Percentiles rank a stretch among this genome's conserved stretches.
Conservation (phyloP, 1,139 yeast species). For the Suhomyces bribrorum region DNA sequence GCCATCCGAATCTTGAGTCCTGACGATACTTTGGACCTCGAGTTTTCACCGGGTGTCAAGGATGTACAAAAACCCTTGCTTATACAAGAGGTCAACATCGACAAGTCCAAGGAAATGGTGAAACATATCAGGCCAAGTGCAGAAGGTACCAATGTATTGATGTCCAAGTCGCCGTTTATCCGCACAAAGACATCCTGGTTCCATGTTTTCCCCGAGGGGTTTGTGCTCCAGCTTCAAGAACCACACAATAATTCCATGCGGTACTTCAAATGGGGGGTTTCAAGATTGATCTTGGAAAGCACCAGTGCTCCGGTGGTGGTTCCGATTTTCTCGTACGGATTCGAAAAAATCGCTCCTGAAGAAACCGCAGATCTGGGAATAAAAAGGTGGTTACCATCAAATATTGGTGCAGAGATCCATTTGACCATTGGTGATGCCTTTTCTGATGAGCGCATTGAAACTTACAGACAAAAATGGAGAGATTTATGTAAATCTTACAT, state of each 20-base stretch:
- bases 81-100: conserved; percentile 34
- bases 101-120: conserved; percentile 21
- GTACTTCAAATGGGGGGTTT: conserved; percentile 94
- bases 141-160: conserved; percentile 33
- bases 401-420: conserved; percentile 66
- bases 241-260: conserved; percentile 86
- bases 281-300: conserved; percentile 79
- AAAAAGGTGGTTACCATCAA: conserved; percentile 62
- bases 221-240: conserved; percentile 79
- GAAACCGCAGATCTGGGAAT: conserved; percentile 54
- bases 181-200: conserved; percentile 80
- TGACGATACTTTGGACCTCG: conserved; percentile 65
- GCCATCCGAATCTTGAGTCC: conserved; percentile 83
- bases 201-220: conserved; percentile 94
- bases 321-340: conserved; percentile 87
- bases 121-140: conserved; percentile 32
- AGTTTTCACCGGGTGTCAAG: conserved; percentile 40
- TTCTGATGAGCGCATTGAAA: conserved; percentile 58
- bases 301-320: conserved; percentile 82
- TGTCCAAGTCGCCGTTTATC: conserved; percentile 49
- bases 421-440: conserved; percentile 75
- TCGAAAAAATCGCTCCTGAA: conserved; percentile 88
- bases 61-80: conserved; percentile 30
- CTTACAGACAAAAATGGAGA: conserved; percentile 69
- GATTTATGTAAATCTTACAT: conserved; percentile 55